These are phyloP conservation scores for Podospora pseudocomata DNA, from an alignment of 495 filamentous ascomycete genomes.

Conservation along the genomic window DNA sequence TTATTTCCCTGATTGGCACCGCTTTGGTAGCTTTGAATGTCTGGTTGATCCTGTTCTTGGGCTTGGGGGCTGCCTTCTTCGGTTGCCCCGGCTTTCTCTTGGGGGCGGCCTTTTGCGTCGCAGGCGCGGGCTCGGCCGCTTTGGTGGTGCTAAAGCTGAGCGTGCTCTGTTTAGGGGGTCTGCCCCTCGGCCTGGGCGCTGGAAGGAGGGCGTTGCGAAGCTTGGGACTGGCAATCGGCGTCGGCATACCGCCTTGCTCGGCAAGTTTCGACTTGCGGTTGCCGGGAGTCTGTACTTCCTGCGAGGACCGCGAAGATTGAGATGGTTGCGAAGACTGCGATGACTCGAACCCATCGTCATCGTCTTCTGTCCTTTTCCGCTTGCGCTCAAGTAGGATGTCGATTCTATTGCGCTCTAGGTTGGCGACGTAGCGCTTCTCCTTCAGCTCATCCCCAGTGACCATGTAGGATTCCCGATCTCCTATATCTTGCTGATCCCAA, in stretches of 20 bases:
- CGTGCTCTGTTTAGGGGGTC: conserved; percentile 37
- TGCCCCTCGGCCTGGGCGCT: conserved; percentile 19
- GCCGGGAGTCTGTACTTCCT: conserved; percentile 6
- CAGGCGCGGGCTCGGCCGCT: conserved; percentile 15
- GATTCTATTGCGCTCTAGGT: conserved; percentile 36
- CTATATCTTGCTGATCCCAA: conserved; percentile 64
- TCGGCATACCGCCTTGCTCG: conserved; percentile 52
- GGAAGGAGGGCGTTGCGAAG: conserved; percentile 46
- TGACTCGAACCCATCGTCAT: conserved; percentile 22
- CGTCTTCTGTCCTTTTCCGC: conserved; percentile 23
- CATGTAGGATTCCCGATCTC: conserved; percentile 36
- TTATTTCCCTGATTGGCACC: conserved; percentile 13
- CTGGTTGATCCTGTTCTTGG: conserved; percentile 36
- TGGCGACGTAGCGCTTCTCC: conserved; percentile 31
- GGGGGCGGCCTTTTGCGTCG: conserved; percentile 25
- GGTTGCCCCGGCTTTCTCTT: conserved; percentile 36
- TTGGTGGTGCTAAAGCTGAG: conserved; percentile 31
- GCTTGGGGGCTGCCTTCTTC: conserved; percentile 36
- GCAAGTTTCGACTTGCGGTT: conserved; percentile 22
- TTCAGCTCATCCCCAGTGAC: conserved; percentile 40
- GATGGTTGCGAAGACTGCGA: conserved; percentile 13
- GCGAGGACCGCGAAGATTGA: background rate
- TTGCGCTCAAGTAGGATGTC: conserved; percentile 39
- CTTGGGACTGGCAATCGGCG: conserved; percentile 58
- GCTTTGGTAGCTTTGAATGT: conserved; percentile 44